Percentiles rank a stretch among this genome's conserved stretches.
Evolutionary conservation across 768 basidiomycete species (phyloP).

Genomic region (Floccularia luteovirens): DNA sequence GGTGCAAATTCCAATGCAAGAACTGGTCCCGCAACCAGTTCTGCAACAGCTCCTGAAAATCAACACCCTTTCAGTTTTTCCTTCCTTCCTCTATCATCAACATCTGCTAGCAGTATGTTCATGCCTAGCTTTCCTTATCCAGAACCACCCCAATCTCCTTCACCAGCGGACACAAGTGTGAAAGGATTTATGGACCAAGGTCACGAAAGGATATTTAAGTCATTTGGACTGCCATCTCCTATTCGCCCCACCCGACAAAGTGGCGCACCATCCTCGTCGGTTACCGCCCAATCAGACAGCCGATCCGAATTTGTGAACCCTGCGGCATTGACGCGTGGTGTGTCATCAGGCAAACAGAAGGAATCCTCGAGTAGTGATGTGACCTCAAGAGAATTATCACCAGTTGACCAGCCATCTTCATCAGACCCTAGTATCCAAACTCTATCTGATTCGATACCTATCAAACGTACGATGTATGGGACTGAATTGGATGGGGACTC

Average conservation of each 20-base stretch:
- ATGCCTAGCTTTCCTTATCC: constrained; percentile 42
- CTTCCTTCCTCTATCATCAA: constrained; percentile 44
- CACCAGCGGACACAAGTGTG: constrained; percentile 31
- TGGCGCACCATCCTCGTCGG: constrained; percentile 21
- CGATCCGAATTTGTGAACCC: constrained; percentile 30
- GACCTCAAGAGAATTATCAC: constrained; percentile 35
- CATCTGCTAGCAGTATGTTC: constrained; percentile 37
- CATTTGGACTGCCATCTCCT: constrained; percentile 37
- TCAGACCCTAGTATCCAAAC: constrained; percentile 7
- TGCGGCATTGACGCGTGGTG: constrained; percentile 24
- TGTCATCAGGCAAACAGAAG: constrained; percentile 14
- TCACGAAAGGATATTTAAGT: constrained; percentile 33
- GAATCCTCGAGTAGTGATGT: constrained; percentile 34
- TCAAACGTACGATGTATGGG: constrained; percentile 75
- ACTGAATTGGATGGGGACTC: constrained; percentile 77
- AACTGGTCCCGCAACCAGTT: constrained; percentile 24
- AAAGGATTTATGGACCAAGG: constrained; percentile 16
- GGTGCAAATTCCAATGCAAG: constrained; percentile 11
- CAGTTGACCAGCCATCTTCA: constrained; percentile 22
- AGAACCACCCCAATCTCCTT: constrained; percentile 51
- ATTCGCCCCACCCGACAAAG: constrained; percentile 27
- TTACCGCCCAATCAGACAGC: constrained; percentile 13
- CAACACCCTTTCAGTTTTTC: constrained; percentile 44
- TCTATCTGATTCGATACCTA: constrained; percentile 33
- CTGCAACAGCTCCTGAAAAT: constrained; percentile 45